Percentiles rank a stretch among this genome's conserved stretches.
These are phyloP conservation scores for Salix brachista DNA, from an alignment of 345 rosid species.

Conservation along the genomic window DNA sequence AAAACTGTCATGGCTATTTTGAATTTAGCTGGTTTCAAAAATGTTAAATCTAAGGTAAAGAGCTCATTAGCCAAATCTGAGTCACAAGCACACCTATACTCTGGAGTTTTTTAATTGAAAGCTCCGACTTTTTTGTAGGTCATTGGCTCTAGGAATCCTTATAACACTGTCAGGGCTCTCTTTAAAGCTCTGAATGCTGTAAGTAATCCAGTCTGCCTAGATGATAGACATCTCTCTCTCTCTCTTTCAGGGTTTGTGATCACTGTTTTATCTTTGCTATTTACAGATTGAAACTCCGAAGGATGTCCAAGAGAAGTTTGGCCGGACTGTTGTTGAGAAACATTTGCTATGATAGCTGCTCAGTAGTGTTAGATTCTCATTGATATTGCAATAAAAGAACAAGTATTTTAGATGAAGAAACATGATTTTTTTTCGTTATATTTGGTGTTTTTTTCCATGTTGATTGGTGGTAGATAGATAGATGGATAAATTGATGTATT, in stretches of 20 bases:
- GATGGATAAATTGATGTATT: too few species aligned
- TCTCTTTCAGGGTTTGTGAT: background rate
- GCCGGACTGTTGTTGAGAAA: constrained; percentile 87
- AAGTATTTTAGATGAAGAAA: background rate
- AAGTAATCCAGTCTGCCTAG: constrained; percentile 30
- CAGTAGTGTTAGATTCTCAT: background rate
- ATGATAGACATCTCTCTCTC: background rate
- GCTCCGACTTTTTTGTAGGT: constrained; percentile 41
- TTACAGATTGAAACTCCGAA: constrained; percentile 85
- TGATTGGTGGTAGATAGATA: too few species aligned
- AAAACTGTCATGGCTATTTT: constrained; percentile 70
- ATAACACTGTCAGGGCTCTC: constrained; percentile 88
- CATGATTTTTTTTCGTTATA: too few species aligned
- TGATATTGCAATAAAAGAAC: too few species aligned
- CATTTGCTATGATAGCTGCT: constrained; percentile 45
- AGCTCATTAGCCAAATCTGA: background rate
- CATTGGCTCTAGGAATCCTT: constrained; percentile 89
- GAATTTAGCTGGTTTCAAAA: constrained; percentile 85
- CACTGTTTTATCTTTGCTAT: background rate
- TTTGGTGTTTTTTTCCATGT: too few species aligned
- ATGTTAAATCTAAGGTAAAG: constrained; percentile 85
- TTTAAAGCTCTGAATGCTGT: constrained; percentile 91
- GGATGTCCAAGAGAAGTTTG: constrained; percentile 90
- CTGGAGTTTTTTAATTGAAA: constrained; percentile 2
- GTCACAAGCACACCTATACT: background rate